Evolutionary conservation across 1,284 basidiomycete genomes (phyloP), one percentile per base, ranked within the genome.

Genomic region (Ceratobasidium papillatum): DNA sequence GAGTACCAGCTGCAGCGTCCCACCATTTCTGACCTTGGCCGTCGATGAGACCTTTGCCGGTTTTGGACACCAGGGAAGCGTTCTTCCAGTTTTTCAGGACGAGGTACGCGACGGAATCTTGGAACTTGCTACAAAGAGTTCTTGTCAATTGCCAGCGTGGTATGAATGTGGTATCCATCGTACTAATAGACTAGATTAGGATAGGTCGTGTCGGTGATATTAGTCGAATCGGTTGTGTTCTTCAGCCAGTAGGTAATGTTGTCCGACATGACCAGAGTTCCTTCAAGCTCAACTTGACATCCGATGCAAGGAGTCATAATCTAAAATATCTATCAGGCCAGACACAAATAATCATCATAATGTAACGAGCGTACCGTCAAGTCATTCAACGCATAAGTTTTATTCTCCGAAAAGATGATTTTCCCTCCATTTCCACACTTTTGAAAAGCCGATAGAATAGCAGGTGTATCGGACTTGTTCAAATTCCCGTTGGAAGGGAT

Each of bases 391-490:
- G 74, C 66, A 51, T 75, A 75, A 1, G 61, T 65, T 5, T 22
- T 47, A 17, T 58, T 62, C 52, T 75, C 51, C 30, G 45, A 43
- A 27, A 75, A 72, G n/a, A 75, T 58, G 34, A 75, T 75, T 2
- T 34, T 43, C 3, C 74, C 74, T 4, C 68, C 66, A 22, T 72
- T 71, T n/a, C 74, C 74, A 30, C 74, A 75, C n/a, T 75, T 56
- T 19, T 71, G 45, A 68, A 75, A 75, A 2, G 74, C 74, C 1
- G 61, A 30, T 22, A 32, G 22, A 38, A 75, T 65, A 19, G 74
- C 74, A n/a, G 74, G 74, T 3, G 65, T 68, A 43, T 75, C 74
- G 9, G 66, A 71, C 0, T 58, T 45, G 52, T 45, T 64, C 22
- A 59, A 34, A 43, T 71, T 71, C 9, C 51, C 51, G 41, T 71